Conservation (phyloP, 805 yeast genomes). For the Wickerhamomyces subpelliculosus region DNA sequence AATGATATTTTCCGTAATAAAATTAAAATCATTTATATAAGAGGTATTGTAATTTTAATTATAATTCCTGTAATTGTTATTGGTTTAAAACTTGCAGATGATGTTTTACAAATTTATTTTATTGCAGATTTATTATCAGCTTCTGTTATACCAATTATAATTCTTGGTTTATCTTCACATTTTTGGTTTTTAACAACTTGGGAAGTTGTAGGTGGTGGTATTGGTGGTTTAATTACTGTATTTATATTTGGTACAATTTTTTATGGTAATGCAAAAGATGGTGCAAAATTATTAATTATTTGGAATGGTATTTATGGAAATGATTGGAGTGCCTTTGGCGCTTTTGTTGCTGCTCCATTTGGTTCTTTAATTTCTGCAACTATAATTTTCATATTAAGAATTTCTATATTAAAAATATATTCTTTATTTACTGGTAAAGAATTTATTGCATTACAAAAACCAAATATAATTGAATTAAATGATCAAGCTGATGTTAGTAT, state of each 20-base stretch:
- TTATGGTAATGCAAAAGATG: slow-evolving; percentile 64
- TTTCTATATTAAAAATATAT: slow-evolving; percentile 21
- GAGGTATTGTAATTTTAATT: slow-evolving; percentile 62
- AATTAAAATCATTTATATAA: slow-evolving; percentile 55
- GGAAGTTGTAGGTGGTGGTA: slow-evolving; percentile 78
- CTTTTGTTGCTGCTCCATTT: slow-evolving; percentile 84
- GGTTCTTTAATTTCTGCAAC: slow-evolving; percentile 64
- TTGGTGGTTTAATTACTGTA: slow-evolving; percentile 74
- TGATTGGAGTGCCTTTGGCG: slow-evolving; percentile 95
- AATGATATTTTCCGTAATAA: slow-evolving; percentile 86
- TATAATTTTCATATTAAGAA: slow-evolving; percentile 43
- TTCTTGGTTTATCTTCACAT: slow-evolving; percentile 64
- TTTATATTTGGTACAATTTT: slow-evolving; percentile 82
- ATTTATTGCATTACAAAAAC: slow-evolving; percentile 29
- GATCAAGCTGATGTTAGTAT: not conserved
- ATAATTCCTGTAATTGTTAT: slow-evolving; percentile 87
- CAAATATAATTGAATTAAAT: slow-evolving; percentile 3
- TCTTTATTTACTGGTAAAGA: slow-evolving; percentile 14
- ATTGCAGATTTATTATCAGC: slow-evolving; percentile 89
- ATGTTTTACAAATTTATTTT: slow-evolving; percentile 78
- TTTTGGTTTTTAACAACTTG: slow-evolving; percentile 70
- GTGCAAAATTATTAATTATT: slow-evolving; percentile 67
- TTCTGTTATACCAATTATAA: slow-evolving; percentile 75
- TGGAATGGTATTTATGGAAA: slow-evolving; percentile 73
- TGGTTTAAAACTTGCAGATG: slow-evolving; percentile 74